Conservation (phyloP, 371 early-diverging fungal genomes). For the Syncephalastrum racemosum region DNA sequence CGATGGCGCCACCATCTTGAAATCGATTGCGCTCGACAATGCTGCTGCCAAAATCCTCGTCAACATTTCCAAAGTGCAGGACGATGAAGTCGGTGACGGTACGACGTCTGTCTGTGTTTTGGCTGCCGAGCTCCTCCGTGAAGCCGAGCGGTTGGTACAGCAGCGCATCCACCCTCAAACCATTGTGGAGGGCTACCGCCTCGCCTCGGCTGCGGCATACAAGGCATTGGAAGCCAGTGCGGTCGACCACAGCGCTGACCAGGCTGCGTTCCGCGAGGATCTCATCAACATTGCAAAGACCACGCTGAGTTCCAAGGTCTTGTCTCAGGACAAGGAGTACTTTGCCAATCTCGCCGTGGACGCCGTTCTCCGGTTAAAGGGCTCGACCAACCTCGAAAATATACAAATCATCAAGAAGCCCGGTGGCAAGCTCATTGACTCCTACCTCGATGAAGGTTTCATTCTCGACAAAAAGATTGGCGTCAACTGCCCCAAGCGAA, state of each 20-base stretch:
- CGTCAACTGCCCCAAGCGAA: slow-evolving; percentile 95
- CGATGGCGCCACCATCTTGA: slow-evolving; percentile 99
- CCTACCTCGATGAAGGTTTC: slow-evolving; percentile 98
- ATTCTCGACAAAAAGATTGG: slow-evolving; percentile 99
- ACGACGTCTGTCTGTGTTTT: slow-evolving; percentile 99
- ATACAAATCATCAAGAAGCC: slow-evolving; percentile 99
- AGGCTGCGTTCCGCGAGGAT: slow-evolving; percentile 79
- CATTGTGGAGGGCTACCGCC: slow-evolving; percentile 96
- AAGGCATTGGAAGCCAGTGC: slow-evolving; percentile 86
- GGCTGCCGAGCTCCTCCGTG: slow-evolving; percentile 95
- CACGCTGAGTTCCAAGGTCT: slow-evolving; percentile 97
- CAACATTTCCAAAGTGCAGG: slow-evolving; percentile 98
- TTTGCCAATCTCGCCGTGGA: slow-evolving; percentile 97
- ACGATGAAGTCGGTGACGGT: slow-evolving; percentile 99
- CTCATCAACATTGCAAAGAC: slow-evolving; percentile 98
- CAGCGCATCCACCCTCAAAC: slow-evolving; percentile 98
- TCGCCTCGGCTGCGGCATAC: slow-evolving; percentile 88
- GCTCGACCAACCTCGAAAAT: slow-evolving; percentile 95
- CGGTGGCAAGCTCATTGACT: slow-evolving; percentile 96
- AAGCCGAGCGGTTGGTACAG: slow-evolving; percentile 93
- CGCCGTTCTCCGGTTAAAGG: slow-evolving; percentile 95
- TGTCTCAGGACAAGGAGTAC: slow-evolving; percentile 96
- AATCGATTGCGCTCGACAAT: slow-evolving; percentile 97
- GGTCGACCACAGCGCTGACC: slow-evolving; percentile 72
- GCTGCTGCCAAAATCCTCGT: slow-evolving; percentile 99